phyloP scores from a whole-genome alignment of 148 eudicot genomes.

The Amaranthus cruentus region DNA sequence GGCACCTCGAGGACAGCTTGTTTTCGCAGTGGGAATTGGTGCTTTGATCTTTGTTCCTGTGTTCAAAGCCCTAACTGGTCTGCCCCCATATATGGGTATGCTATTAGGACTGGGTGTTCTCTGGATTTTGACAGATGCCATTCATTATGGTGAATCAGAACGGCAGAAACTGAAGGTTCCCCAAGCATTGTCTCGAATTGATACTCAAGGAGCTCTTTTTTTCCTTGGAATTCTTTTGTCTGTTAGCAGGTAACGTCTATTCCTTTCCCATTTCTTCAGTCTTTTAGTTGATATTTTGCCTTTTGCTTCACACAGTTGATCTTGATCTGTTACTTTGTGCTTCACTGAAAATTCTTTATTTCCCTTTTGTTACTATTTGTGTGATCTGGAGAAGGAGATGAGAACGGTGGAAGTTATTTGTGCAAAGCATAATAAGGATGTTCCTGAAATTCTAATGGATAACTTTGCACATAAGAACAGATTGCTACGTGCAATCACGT shows the following conservation, averaged over 20 bases:
- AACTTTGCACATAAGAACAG: neutral
- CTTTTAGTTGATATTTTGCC: neutral
- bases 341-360: neutral
- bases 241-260: slow-evolving; percentile 68
- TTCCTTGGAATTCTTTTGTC: slow-evolving; percentile 95
- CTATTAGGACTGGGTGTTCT: slow-evolving; percentile 95
- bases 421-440: neutral
- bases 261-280: neutral
- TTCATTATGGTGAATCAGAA: slow-evolving; percentile 93
- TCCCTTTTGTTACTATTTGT: neutral
- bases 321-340: neutral
- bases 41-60: slow-evolving; percentile 89
- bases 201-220: slow-evolving; percentile 97
- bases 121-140: slow-evolving; percentile 95
- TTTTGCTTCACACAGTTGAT: neutral
- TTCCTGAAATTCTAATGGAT: neutral
- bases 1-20: slow-evolving; percentile 97
- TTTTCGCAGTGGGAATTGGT: slow-evolving; percentile 78
- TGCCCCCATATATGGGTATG: slow-evolving; percentile 97
- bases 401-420: neutral
- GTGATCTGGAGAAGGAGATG: neutral
- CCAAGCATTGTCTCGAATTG: slow-evolving; percentile 94
- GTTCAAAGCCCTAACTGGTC: slow-evolving; percentile 80
- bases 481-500: neutral
- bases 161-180: slow-evolving; percentile 88